phyloP scores from a whole-genome alignment of 352 stramenopile genomes.

The Globisporangium solare region DNA sequence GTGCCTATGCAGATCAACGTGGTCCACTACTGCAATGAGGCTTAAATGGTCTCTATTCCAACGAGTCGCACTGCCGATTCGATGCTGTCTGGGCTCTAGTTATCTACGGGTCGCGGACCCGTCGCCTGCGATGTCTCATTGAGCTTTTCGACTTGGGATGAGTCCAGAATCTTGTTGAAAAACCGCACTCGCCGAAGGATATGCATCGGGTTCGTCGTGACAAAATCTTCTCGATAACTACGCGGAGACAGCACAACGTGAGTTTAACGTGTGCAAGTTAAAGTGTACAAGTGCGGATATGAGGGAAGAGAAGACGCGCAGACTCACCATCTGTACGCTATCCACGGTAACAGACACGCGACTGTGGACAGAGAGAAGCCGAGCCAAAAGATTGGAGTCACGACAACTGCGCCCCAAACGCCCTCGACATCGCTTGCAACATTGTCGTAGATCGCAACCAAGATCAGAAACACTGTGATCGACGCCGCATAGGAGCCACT shows the following conservation, averaged over 20 bases:
- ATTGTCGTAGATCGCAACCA: conserved; percentile 52
- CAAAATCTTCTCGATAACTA: conserved; percentile 76
- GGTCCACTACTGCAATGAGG: no score
- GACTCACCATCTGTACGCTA: conserved; percentile 64
- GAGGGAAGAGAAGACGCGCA: background rate
- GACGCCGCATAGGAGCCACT: conserved; percentile 39
- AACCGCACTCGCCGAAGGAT: conserved; percentile 64
- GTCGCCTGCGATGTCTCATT: conserved; percentile 13
- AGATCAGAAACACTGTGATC: conserved; percentile 41
- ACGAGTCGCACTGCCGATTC: conserved; percentile 8
- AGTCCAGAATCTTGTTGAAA: conserved; percentile 72
- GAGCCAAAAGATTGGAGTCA: conserved; percentile 53
- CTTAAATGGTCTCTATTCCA: no score
- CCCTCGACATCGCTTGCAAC: conserved; percentile 43
- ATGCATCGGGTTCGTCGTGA: conserved; percentile 63
- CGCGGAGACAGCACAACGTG: background rate
- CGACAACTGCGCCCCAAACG: conserved; percentile 30
- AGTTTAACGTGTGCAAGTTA: no score
- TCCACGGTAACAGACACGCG: conserved; percentile 47
- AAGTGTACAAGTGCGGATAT: no score
- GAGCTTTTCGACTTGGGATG: conserved; percentile 29
- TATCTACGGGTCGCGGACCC: background rate
- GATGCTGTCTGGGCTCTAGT: conserved; percentile 1
- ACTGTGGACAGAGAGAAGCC: conserved; percentile 39
- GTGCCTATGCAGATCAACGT: no score